Conservation (phyloP, 2,329 filamentous ascomycete genomes). For the Fusarium brevicatenulatum region DNA sequence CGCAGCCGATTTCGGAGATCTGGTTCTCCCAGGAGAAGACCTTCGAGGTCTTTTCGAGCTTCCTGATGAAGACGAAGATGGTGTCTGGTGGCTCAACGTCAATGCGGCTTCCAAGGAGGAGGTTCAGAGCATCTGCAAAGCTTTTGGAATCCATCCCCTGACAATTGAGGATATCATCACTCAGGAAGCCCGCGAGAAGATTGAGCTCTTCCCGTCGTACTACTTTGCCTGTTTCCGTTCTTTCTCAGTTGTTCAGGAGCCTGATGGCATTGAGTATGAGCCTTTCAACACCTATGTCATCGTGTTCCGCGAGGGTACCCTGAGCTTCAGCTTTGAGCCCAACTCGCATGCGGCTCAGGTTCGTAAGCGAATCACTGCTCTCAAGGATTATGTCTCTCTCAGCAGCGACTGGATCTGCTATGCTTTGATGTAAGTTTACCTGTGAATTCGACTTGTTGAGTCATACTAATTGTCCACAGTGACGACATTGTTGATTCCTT, state of each 20-base stretch:
- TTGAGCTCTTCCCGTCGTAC: constrained; percentile 96
- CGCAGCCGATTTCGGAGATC: constrained; percentile 85
- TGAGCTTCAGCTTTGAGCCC: constrained; percentile 92
- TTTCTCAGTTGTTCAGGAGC: constrained; percentile 82
- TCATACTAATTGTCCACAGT: constrained; percentile 54
- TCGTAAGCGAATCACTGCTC: constrained; percentile 86
- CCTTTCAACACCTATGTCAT: constrained; percentile 97
- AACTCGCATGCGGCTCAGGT: constrained; percentile 91
- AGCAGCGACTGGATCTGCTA: constrained; percentile 99
- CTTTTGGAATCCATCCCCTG: constrained; percentile 94
- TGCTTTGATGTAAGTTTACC: constrained; percentile 80
- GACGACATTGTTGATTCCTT: constrained; percentile 99
- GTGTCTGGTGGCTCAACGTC: constrained; percentile 99
- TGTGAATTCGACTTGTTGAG: neutral
- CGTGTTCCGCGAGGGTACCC: constrained; percentile 92
- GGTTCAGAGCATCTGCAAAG: constrained; percentile 86
- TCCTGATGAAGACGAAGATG: constrained; percentile 71
- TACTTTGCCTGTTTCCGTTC: constrained; percentile 98
- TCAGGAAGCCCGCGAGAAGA: constrained; percentile 96
- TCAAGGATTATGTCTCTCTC: constrained; percentile 94
- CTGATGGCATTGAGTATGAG: constrained; percentile 84
- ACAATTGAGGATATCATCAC: constrained; percentile 97
- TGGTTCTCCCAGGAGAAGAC: constrained; percentile 88
- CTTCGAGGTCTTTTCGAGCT: constrained; percentile 86
- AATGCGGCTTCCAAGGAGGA: constrained; percentile 91